phyloP scores from a whole-genome alignment of 2,329 filamentous ascomycete genomes.

The Colletotrichum sp. region DNA sequence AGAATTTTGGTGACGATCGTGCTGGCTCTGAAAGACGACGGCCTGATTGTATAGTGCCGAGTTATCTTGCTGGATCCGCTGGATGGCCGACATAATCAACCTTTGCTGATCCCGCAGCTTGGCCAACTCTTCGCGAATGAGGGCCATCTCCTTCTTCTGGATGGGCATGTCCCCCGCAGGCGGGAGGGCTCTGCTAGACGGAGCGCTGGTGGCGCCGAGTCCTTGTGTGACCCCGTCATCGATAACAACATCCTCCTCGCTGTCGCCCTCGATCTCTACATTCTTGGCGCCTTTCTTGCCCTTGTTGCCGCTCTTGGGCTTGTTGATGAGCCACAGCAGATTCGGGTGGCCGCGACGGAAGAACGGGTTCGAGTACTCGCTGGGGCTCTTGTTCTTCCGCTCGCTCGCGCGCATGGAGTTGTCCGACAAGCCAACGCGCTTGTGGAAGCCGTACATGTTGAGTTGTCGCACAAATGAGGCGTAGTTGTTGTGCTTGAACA shows the following conservation, averaged over 20 bases:
- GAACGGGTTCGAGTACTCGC: constrained; percentile 97
- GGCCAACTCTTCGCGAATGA: constrained; percentile 80
- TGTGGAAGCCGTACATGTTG: constrained; percentile 99
- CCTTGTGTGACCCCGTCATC: constrained; percentile 39
- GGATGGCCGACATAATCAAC: constrained; percentile 83
- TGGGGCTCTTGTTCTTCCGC: constrained; percentile 95
- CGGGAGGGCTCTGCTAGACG: constrained; percentile 40
- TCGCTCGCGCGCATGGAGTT: constrained; percentile 98
- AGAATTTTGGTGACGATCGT: constrained; percentile 96
- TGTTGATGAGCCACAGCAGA: constrained; percentile 94
- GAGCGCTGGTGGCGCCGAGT: constrained; percentile 25
- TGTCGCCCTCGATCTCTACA: constrained; percentile 74
- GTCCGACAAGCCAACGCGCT: constrained; percentile 89
- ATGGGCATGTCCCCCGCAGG: constrained; percentile 53
- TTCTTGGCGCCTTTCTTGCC: constrained; percentile 69
- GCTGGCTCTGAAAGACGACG: constrained; percentile 85
- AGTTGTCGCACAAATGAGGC: constrained; percentile 94
- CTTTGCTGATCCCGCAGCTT: constrained; percentile 86
- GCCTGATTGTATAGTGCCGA: constrained; percentile 88
- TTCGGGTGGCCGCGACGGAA: constrained; percentile 94
- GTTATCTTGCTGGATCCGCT: constrained; percentile 82
- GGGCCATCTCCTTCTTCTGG: constrained; percentile 75
- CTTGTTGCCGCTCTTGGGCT: constrained; percentile 76
- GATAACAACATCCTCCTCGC: constrained; percentile 55
- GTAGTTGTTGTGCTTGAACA: constrained; percentile 99